phyloP scores from a whole-genome alignment of 1,139 yeast genomes.

The Debaryomyces sp. region DNA sequence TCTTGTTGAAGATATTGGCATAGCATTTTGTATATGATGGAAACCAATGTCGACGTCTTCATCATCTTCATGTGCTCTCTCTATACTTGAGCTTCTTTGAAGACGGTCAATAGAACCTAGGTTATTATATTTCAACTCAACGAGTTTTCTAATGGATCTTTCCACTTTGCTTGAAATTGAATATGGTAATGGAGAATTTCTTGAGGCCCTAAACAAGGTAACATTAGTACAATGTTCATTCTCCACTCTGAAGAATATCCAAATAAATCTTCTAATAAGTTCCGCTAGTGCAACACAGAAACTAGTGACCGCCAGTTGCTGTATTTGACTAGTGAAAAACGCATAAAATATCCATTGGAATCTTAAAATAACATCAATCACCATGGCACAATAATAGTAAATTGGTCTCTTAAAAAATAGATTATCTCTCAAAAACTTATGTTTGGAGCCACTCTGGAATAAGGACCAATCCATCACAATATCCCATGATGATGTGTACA shows the following conservation, averaged over 20 bases:
- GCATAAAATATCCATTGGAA: constrained; percentile 92
- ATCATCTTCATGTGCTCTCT: constrained; percentile 4
- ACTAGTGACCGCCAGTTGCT: constrained; percentile 90
- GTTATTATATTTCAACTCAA: constrained; percentile 33
- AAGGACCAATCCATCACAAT: constrained; percentile 95
- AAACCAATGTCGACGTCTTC: constrained; percentile 17
- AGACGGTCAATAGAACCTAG: not conserved
- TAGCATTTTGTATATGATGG: constrained; percentile 6
- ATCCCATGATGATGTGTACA: constrained; percentile 81
- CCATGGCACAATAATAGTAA: constrained; percentile 75
- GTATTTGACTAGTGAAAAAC: constrained; percentile 69
- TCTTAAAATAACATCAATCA: constrained; percentile 70
- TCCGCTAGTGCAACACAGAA: constrained; percentile 84
- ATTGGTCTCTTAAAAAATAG: constrained; percentile 59
- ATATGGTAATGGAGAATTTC: constrained; percentile 86
- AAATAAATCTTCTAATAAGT: constrained; percentile 74
- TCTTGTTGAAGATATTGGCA: constrained; percentile 10
- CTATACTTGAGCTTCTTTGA: not conserved
- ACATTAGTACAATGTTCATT: constrained; percentile 95
- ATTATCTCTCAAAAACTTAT: constrained; percentile 69
- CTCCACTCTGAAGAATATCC: constrained; percentile 93
- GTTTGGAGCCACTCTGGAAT: constrained; percentile 63
- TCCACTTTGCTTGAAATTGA: constrained; percentile 45
- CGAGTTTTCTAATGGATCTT: constrained; percentile 43
- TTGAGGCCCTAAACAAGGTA: constrained; percentile 77